Base-by-base conservation (phyloP, 1,284 basidiomycete species). In the Boletus albobrunnescens region DNA sequence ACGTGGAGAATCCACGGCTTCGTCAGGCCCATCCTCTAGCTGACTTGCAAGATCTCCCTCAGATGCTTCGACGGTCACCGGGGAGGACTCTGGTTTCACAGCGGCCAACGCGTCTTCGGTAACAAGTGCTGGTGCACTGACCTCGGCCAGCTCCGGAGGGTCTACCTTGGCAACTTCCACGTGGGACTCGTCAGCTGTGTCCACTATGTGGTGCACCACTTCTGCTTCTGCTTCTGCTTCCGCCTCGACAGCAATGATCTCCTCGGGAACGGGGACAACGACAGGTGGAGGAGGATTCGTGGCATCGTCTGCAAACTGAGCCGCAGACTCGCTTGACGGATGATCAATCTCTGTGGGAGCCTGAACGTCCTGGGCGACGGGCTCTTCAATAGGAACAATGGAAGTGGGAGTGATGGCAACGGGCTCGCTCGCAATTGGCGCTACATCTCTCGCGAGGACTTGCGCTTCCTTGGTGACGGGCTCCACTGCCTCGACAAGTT, bases 271-370 rank as follows among this genome's bases (percentile, higher is more conserved):
- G 33, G 31, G 16, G 19, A 30, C 23, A 24, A 19, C 36, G 11
- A 11, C 7, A 19, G 28, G 7, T 14, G 28, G 28, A n/a, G 28
- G 10, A 22, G 20, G 13, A 16, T 17, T 36, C 42, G 26, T 30
- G n/a, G 43, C 33, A 10, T 32, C 55, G 27, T 47, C 44, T 22
- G 23, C 50, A 17, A 31, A 45, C 46, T 49, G 59, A 50, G 59
- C 1, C 27, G 7, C 24, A 33, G 28, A 12, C 51, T 35, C 56
- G 26, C 17, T 42, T 43, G 46, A 35, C 14, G 41, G 28, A n/a
- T 12, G 41, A 23, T 26, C 43, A 11, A 13, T 33, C 12, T 31
- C 55, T 22, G 40, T 37, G 46, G 39, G 19, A 26, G 38, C 13
- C 17, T 36, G 55, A 17, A 14, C 46, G 12, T 45, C 47, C 28